phyloP scores from a whole-genome alignment of 1,284 basidiomycete genomes.

The Ustilago tritici region DNA sequence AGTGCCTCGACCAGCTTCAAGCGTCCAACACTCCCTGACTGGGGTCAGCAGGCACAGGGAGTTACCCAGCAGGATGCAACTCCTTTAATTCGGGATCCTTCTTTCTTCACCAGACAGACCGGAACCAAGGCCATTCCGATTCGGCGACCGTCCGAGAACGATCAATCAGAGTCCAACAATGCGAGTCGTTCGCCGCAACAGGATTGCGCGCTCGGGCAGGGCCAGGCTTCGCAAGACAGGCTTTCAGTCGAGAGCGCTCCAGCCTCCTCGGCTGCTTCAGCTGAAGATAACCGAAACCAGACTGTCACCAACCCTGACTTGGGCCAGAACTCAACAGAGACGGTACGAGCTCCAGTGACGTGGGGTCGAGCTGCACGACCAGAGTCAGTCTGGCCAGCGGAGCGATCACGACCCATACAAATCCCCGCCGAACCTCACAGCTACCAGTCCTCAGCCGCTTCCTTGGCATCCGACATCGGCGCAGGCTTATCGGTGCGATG shows the following conservation, averaged over 20 bases:
- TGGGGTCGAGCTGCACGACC: background rate
- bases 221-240: background rate
- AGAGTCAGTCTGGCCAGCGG: slow-evolving; percentile 12
- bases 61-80: background rate
- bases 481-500: slow-evolving; percentile 16
- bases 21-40: slow-evolving; percentile 51
- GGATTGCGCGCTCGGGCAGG: background rate
- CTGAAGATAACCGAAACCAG: background rate
- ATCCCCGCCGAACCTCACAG: slow-evolving; percentile 28
- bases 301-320: background rate
- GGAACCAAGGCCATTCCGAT: slow-evolving; percentile 59
- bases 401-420: slow-evolving; percentile 24
- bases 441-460: slow-evolving; percentile 24
- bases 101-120: slow-evolving; percentile 26
- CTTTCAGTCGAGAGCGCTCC: background rate
- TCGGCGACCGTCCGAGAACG: slow-evolving; percentile 39
- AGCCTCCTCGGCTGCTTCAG: background rate
- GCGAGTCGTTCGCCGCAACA: slow-evolving; percentile 1
- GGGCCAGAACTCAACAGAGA: slow-evolving; percentile 18
- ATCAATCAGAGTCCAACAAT: background rate
- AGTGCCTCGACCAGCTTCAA: slow-evolving; percentile 29
- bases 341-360: slow-evolving; percentile 9
- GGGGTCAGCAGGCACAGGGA: slow-evolving; percentile 17
- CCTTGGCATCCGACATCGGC: slow-evolving; percentile 19
- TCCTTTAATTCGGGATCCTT: slow-evolving; percentile 33